Evolutionary conservation across 805 yeast species (phyloP).

Genomic region (Cyberlindnera petersonii): DNA sequence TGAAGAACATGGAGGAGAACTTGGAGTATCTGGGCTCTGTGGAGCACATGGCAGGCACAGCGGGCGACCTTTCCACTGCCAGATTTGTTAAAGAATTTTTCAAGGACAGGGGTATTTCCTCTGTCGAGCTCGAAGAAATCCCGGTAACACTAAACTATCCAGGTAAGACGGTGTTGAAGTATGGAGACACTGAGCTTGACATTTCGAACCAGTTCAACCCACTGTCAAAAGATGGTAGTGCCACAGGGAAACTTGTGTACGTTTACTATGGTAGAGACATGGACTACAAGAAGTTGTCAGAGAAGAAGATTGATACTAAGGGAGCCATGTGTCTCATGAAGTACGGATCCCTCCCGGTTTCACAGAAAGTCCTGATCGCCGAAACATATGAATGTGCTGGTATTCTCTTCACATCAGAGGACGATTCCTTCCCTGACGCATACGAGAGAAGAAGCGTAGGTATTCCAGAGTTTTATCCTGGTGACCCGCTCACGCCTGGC

Average conservation of each 20-base stretch:
- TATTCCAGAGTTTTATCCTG: slow-evolving; percentile 57
- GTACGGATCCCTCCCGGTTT: slow-evolving; percentile 49
- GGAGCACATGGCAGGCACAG: slow-evolving; percentile 82
- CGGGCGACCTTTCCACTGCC: slow-evolving; percentile 74
- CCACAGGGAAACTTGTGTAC: slow-evolving; percentile 51
- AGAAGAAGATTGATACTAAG: slow-evolving; percentile 36
- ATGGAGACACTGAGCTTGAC: slow-evolving; percentile 25
- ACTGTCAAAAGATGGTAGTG: slow-evolving; percentile 55
- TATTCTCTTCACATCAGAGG: slow-evolving; percentile 54
- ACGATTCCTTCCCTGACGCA: slow-evolving; percentile 31
- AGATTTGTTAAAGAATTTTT: slow-evolving; percentile 60
- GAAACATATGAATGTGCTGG: slow-evolving; percentile 56
- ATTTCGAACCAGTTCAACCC: slow-evolving; percentile 59
- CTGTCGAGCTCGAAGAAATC: slow-evolving; percentile 47
- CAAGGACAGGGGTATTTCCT: slow-evolving; percentile 50
- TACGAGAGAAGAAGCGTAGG: slow-evolving; percentile 47
- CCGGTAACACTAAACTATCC: slow-evolving; percentile 68
- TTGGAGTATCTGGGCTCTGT: slow-evolving; percentile 36
- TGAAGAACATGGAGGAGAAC: slow-evolving; percentile 31
- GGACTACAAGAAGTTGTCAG: slow-evolving; percentile 46
- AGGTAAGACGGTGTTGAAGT: slow-evolving; percentile 28
- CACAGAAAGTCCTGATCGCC: slow-evolving; percentile 53
- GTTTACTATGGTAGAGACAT: slow-evolving; percentile 60
- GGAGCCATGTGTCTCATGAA: slow-evolving; percentile 56
- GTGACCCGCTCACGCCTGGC: slow-evolving; percentile 80